Base-by-base conservation (phyloP, 1,284 basidiomycete species). In the Cystobasidiaceae sp. region DNA sequence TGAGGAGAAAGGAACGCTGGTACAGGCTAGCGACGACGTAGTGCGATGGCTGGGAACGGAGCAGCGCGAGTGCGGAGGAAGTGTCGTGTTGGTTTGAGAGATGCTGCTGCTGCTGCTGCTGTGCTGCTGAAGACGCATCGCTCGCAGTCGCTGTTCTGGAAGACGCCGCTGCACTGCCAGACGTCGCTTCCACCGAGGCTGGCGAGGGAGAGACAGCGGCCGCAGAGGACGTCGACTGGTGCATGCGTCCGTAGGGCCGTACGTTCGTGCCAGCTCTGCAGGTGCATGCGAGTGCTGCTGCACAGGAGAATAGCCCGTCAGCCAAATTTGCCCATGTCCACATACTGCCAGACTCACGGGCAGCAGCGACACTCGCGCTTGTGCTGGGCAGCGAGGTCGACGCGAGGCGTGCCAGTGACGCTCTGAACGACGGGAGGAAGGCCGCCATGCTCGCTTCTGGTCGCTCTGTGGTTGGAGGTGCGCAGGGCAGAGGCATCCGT, bases 11-110 rank as follows among this genome's bases (percentile, higher is more conserved):
- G 76, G 88, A 89, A 73, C 85, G 83, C 68, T 90, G 88, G 64
- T 88, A 88, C 64, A 97, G 83, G n/a, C 88, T 86, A 63, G 92
- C 90, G 71, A 94, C 81, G 75, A 93, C 82, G 79, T 97, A 98
- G 79, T 90, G 89, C 7, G 83, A 87, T 21, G 86, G 89, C 75
- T 89, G 90, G 15, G 78, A 76, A 55, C 75, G 71, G 49, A 83
- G 75, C 19, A 81, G 76, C 0, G 67, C 63, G 30, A 81, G 64
- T 4, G 80, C 80, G 7, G 41, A 46, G 9, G 27, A 28, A 3
- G 61, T 46, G 33, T 45, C 48, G 52, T 52, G 28, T 39, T 39
- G 37, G 54, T 21, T 17, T 19, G 3, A 5, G 6, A 41, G 45
- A 23, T 43, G 37, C n/a, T 33, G 33, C 11, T 41, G 41, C 21